Evolutionary conservation across 2,329 filamentous ascomycete species (phyloP), one percentile per base, ranked within the genome.

Genomic region (Nothomitra cinnamomea): DNA sequence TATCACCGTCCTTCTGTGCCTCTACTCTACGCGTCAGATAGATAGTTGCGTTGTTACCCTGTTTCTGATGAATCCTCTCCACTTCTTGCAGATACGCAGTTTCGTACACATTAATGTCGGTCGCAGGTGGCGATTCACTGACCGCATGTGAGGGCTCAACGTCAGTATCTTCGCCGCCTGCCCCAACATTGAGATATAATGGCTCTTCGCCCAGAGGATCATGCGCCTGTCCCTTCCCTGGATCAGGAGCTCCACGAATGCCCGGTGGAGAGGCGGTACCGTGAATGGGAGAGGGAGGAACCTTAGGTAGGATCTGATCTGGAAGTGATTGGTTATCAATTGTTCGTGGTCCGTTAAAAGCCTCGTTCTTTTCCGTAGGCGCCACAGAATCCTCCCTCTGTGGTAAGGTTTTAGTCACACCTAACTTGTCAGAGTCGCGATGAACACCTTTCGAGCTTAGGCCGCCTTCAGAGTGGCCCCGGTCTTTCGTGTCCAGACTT

Each of bases 51-150:
- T 65, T 62, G 24, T 68, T 65, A 54, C 72, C 69, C 60, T 71
- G 62, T 57, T 68, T 62, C 57, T 70, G 66, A 28, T 77, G 68
- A 61, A 95, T 90, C 15, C 82, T 77, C 55, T 83, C 77, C 25
- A 92, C 78, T 67, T 95, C 87, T 56, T 85, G 78, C 62, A 86
- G 80, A 64, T 94, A 95, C 0, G 90, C 90, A 0, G 77, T 79
- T 65, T 94, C 87, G 65, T 95, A 95, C 55, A 96, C 83, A 62
- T 92, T 82, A 60, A 87, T 87, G 56, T 94, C 87, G 4, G 86
- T 85, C 1, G 82, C 83, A 0, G 83, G 83, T 2, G 90, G 90
- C 1, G 86, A 94, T 66, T 95, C 88, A 28, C 85, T 86, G 41
- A 95, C 81, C 3, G 83, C 65, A 21, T 74, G 66, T 38, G 59